phyloP scores from a whole-genome alignment of 371 early-diverging fungal species.

The Saksenaea oblongispora region DNA sequence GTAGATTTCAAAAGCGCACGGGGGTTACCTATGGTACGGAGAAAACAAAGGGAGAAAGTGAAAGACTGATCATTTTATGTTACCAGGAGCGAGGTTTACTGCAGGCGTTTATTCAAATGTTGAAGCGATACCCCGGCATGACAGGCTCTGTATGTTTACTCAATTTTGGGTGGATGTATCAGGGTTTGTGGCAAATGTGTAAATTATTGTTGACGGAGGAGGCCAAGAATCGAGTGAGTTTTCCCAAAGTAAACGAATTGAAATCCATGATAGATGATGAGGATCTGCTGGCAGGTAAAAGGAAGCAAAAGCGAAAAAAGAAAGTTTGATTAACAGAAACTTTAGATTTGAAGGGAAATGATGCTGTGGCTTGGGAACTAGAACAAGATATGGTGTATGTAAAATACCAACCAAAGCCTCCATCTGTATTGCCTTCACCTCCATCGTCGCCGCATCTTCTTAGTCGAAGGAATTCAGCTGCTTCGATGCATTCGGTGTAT shows the following conservation, averaged over 20 bases:
- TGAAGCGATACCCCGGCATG: conserved; percentile 41
- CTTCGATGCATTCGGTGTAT: conserved; percentile 26
- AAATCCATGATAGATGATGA: conserved; percentile 18
- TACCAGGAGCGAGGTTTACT: conserved; percentile 31
- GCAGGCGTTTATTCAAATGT: conserved; percentile 29
- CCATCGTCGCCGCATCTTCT: conserved; percentile 8
- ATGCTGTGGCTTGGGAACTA: conserved; percentile 23
- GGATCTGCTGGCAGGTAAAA: conserved; percentile 33
- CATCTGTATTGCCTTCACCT: conserved; percentile 2
- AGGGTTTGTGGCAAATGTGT: conserved; percentile 53
- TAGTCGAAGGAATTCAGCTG: conserved; percentile 33
- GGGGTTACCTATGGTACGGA: conserved; percentile 35
- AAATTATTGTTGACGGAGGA: conserved; percentile 44
- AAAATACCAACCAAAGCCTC: conserved; percentile 11
- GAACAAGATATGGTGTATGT: conserved; percentile 14
- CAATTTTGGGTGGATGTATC: conserved; percentile 54
- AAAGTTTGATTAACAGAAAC: neutral
- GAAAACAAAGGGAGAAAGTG: neutral
- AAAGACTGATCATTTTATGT: neutral
- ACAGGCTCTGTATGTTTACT: conserved; percentile 41
- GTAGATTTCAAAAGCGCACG: conserved; percentile 43
- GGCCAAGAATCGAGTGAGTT: conserved; percentile 42
- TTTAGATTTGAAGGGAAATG: conserved; percentile 27
- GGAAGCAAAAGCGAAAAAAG: neutral
- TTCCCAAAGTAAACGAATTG: conserved; percentile 33